A percentile compares a stretch with the other conserved stretches of the same genome.
phyloP scores from a whole-genome alignment of 768 basidiomycete genomes.

The Psilocybe sp. region DNA sequence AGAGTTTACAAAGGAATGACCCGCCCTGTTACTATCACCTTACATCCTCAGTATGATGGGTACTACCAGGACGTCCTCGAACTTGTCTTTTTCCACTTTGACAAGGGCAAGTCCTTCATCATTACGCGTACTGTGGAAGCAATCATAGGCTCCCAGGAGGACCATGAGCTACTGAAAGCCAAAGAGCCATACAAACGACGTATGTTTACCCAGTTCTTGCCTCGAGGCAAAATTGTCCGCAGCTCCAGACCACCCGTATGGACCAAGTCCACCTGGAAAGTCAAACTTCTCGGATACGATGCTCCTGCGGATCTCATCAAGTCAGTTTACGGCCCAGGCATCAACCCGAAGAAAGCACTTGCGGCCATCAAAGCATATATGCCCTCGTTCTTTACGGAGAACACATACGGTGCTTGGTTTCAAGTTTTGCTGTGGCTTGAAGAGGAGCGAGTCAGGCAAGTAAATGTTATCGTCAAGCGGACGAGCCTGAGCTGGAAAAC shows the following conservation, averaged over 20 bases:
- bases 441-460: slow-evolving; percentile 45
- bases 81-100: slow-evolving; percentile 38
- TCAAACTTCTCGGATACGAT: slow-evolving; percentile 27
- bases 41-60: slow-evolving; percentile 37
- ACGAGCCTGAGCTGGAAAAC: background rate
- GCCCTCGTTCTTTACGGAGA: slow-evolving; percentile 29
- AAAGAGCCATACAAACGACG: slow-evolving; percentile 38
- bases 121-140: slow-evolving; percentile 45
- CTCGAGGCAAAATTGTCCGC: slow-evolving; percentile 28
- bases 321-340: slow-evolving; percentile 24
- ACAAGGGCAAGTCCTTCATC: slow-evolving; percentile 34
- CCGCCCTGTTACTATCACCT: slow-evolving; percentile 26
- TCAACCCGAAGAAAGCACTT: slow-evolving; percentile 12
- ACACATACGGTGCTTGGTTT: slow-evolving; percentile 43
- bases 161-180: slow-evolving; percentile 46
- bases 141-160: slow-evolving; percentile 45
- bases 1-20: slow-evolving; percentile 20
- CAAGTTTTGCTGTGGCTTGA: slow-evolving; percentile 47
- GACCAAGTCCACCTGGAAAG: slow-evolving; percentile 34
- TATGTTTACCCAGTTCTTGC: slow-evolving; percentile 20
- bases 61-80: slow-evolving; percentile 47
- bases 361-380: slow-evolving; percentile 29
- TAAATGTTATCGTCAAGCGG: too few species aligned
- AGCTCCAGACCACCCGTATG: slow-evolving; percentile 37
- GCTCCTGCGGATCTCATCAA: slow-evolving; percentile 29